phyloP scores from a whole-genome alignment of 495 filamentous ascomycete genomes.

The Sabuloglossum arenarium region DNA sequence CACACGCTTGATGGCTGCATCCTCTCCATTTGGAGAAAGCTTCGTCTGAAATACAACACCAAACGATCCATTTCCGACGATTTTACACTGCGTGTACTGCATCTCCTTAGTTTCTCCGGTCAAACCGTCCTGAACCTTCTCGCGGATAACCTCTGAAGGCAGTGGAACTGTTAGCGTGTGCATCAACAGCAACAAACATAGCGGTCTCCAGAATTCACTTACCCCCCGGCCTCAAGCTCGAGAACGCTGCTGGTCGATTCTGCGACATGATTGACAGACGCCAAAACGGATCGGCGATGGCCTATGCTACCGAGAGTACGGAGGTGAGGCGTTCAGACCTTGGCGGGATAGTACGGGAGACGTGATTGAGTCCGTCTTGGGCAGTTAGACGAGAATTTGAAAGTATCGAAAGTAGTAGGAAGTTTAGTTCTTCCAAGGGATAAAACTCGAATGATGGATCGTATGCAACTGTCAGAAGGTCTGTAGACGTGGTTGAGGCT shows the following conservation, averaged over 20 bases:
- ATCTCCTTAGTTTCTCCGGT: conserved; percentile 92
- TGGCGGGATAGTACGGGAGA: conserved; percentile 18
- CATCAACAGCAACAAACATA: background rate
- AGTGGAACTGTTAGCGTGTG: conserved; percentile 11
- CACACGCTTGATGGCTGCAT: conserved; percentile 96
- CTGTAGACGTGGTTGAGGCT: background rate
- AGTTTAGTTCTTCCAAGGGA: background rate
- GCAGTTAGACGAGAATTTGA: conserved; percentile 10
- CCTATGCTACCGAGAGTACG: conserved; percentile 12
- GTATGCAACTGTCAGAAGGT: background rate
- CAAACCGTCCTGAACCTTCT: conserved; percentile 96
- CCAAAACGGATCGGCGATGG: background rate
- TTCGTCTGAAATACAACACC: conserved; percentile 99
- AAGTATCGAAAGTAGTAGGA: background rate
- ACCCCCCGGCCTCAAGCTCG: conserved; percentile 69
- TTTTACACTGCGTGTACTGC: conserved; percentile 98
- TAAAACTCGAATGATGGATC: background rate
- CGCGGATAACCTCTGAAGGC: conserved; percentile 73
- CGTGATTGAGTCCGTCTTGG: conserved; percentile 32
- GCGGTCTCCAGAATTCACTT: conserved; percentile 16
- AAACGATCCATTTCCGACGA: conserved; percentile 98
- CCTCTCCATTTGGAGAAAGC: conserved; percentile 86
- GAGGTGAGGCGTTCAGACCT: conserved; percentile 19
- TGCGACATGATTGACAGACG: conserved; percentile 30
- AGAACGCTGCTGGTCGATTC: conserved; percentile 54